Evolutionary conservation across 768 basidiomycete genomes (phyloP).

Genomic region (Phylloporus rhodoxanthus): DNA sequence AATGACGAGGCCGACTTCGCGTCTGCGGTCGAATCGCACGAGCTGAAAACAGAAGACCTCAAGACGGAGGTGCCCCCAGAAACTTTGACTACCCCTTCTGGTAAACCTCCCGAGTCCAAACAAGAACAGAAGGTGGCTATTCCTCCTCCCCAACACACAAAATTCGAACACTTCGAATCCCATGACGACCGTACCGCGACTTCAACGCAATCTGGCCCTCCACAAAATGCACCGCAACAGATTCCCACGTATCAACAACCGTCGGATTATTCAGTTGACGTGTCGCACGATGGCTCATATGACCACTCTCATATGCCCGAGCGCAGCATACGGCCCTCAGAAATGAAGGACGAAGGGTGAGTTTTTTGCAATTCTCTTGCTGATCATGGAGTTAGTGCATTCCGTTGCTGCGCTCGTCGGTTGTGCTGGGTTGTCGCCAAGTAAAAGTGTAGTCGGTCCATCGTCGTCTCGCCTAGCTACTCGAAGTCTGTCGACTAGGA

Average conservation of each 20-base stretch:
- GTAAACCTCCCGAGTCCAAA: conserved; percentile 17
- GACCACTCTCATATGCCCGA: conserved; percentile 43
- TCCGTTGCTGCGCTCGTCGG: conserved; percentile 16
- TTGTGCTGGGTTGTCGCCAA: conserved; percentile 26
- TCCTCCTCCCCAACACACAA: conserved; percentile 4
- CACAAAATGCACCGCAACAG: conserved; percentile 50
- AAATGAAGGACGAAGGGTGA: conserved; percentile 99
- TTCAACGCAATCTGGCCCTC: conserved; percentile 24
- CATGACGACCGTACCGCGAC: conserved; percentile 13
- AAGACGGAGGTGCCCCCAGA: conserved; percentile 26
- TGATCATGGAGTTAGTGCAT: conserved; percentile 10
- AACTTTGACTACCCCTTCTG: conserved; percentile 14
- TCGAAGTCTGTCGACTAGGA: conserved; percentile 57
- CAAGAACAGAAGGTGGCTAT: conserved; percentile 14
- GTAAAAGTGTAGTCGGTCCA: conserved; percentile 38
- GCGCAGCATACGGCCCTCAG: conserved; percentile 72
- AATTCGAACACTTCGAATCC: conserved; percentile 12
- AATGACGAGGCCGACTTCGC: conserved; percentile 55
- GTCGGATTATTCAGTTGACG: conserved; percentile 42
- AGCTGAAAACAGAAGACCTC: conserved; percentile 26
- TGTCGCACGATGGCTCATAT: conserved; percentile 35
- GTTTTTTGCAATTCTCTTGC: conserved; percentile 30
- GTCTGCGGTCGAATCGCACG: conserved; percentile 39
- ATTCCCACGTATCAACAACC: conserved; percentile 78
- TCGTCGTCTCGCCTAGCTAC: conserved; percentile 39